Percentiles rank a stretch among this genome's conserved stretches.
Conservation (phyloP, 441 rosid species). For the Syzygium malaccense region DNA sequence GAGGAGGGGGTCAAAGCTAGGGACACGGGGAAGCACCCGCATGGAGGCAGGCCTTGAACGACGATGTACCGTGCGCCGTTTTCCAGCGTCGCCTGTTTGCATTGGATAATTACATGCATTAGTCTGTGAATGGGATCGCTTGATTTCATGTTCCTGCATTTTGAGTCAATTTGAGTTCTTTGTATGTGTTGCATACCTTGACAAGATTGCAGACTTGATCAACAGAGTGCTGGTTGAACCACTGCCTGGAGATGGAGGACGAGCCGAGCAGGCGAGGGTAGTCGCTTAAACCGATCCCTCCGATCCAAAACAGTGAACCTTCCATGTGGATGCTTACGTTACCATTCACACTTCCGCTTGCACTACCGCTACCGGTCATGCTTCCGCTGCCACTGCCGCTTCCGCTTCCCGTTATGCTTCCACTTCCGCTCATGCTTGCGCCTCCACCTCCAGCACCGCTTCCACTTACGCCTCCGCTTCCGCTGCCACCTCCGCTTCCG, state of each 20-base stretch:
- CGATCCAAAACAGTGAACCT: conserved; percentile 34
- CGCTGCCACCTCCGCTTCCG: not conserved
- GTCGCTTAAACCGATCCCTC: conserved; percentile 37
- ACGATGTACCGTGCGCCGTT: conserved; percentile 35
- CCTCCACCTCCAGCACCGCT: not conserved
- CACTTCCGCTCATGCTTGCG: not conserved
- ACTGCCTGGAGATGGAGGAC: not conserved
- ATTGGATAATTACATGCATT: not conserved
- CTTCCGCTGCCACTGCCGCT: rapidly evolving
- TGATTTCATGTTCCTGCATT: not conserved
- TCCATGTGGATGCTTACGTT: not conserved
- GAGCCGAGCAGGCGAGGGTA: conserved; percentile 30
- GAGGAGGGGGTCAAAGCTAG: not conserved
- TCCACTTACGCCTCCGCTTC: not conserved
- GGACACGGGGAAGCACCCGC: conserved; percentile 32
- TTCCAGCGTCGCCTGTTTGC: conserved; percentile 23
- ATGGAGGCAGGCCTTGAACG: conserved; percentile 42
- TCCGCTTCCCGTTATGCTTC: not conserved
- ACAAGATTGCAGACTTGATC: conserved; percentile 13
- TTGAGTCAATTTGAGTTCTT: not conserved
- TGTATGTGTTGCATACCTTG: conserved; percentile 14
- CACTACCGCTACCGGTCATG: not conserved
- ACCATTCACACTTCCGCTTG: conserved; percentile 1
- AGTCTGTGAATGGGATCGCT: not conserved
- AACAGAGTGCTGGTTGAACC: conserved; percentile 16